These are phyloP conservation scores for Mortierella sp. DNA, from an alignment of 371 early-diverging fungal species.

Conservation along the genomic window DNA sequence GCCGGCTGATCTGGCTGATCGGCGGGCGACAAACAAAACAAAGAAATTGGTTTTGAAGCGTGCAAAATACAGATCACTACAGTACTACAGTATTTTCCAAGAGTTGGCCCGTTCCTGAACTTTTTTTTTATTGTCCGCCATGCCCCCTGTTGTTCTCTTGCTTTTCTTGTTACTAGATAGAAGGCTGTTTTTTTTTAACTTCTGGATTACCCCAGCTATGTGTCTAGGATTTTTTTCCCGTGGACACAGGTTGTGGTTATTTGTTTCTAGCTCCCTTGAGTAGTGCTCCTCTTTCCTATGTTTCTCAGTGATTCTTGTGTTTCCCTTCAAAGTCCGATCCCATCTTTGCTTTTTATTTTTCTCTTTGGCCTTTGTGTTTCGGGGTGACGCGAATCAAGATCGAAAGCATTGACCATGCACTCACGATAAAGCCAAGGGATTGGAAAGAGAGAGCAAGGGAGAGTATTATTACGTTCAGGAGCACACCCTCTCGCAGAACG, in stretches of 20 bases:
- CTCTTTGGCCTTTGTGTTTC: background rate
- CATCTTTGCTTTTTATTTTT: background rate
- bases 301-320: background rate
- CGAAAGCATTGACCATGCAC: conserved; percentile 23
- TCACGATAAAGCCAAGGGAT: conserved; percentile 12
- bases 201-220: conserved; percentile 1
- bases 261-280: background rate
- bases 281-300: background rate
- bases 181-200: too few relatives aligned
- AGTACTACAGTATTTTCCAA: too few relatives aligned
- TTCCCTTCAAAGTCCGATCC: conserved; percentile 17
- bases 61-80: too few relatives aligned
- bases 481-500: background rate
- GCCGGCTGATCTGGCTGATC: background rate
- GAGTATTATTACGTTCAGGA: background rate
- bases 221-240: too few relatives aligned
- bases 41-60: too few relatives aligned
- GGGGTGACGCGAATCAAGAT: background rate
- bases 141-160: background rate
- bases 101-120: conserved; percentile 1
- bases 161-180: background rate
- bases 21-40: background rate
- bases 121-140: conserved; percentile 1
- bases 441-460: background rate
- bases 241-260: background rate